phyloP scores from a whole-genome alignment of 176 grass and related monocot genomes.

The Tillandsia leiboldiana region DNA sequence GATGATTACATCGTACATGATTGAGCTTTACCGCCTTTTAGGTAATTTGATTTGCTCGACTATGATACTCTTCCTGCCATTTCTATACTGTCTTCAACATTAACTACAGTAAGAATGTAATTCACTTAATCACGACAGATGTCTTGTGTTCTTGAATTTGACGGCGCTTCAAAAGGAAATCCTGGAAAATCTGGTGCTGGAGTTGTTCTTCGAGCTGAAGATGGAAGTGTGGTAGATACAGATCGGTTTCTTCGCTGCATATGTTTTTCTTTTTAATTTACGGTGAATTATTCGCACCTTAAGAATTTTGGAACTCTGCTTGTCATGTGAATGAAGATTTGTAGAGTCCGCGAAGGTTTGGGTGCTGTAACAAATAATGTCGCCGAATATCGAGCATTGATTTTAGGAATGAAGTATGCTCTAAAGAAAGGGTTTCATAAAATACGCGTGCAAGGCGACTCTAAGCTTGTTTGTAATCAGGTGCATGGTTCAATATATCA shows the following conservation, averaged over 20 bases:
- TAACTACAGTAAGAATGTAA: neutral
- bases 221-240: constrained; percentile 70
- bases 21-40: no score
- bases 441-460: constrained; percentile 66
- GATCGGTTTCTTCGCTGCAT: neutral
- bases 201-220: constrained; percentile 45
- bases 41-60: constrained; percentile 3
- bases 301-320: constrained; percentile 1
- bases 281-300: neutral
- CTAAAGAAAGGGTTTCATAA: constrained; percentile 68
- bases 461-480: constrained; percentile 64
- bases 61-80: constrained; percentile 6
- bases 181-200: constrained; percentile 75
- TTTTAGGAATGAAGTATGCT: constrained; percentile 80
- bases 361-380: constrained; percentile 57
- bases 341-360: constrained; percentile 73
- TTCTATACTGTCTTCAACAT: constrained; percentile 4
- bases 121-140: constrained; percentile 19
- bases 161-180: constrained; percentile 92
- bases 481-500: constrained; percentile 18
- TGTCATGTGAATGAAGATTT: constrained; percentile 40
- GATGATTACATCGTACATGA: no score
- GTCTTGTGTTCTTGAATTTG: constrained; percentile 82
- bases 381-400: constrained; percentile 81
- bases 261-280: neutral